These are phyloP conservation scores for Fusarium pininemorale DNA, from an alignment of 2,329 filamentous ascomycete genomes.

Conservation along the genomic window DNA sequence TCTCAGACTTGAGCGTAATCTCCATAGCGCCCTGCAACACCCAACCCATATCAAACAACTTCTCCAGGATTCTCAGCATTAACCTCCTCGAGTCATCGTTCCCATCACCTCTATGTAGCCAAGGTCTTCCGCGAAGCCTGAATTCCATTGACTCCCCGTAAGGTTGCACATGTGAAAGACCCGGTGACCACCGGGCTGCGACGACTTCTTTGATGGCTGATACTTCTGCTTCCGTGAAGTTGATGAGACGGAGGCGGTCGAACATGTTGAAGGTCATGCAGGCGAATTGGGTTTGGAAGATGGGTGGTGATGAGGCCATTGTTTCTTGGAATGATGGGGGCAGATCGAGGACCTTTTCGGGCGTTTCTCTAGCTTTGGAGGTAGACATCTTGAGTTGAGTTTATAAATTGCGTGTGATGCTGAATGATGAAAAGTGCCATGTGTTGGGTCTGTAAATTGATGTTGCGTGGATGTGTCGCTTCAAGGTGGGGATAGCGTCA, in stretches of 20 bases:
- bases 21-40: constrained; percentile 12
- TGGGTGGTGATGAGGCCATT: neutral
- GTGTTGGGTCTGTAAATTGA: too few species aligned
- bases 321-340: constrained; percentile 26
- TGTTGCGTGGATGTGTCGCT: neutral
- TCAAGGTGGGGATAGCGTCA: neutral
- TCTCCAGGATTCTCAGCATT: constrained; percentile 11
- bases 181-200: neutral
- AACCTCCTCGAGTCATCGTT: constrained; percentile 19
- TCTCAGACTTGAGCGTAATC: constrained; percentile 7
- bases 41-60: constrained; percentile 18
- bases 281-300: constrained; percentile 10
- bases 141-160: constrained; percentile 18
- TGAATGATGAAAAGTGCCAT: neutral
- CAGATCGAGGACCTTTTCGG: neutral
- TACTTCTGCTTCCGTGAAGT: constrained; percentile 4
- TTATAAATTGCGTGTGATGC: too few species aligned
- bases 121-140: neutral
- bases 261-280: constrained; percentile 11
- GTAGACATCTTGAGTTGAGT: neutral
- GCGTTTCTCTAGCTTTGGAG: neutral
- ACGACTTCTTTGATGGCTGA: neutral
- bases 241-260: constrained; percentile 17
- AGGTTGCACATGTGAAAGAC: neutral
- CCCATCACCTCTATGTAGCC: neutral